Evolutionary conservation across 768 basidiomycete genomes (phyloP).

Genomic region (Suillus ampliporus): DNA sequence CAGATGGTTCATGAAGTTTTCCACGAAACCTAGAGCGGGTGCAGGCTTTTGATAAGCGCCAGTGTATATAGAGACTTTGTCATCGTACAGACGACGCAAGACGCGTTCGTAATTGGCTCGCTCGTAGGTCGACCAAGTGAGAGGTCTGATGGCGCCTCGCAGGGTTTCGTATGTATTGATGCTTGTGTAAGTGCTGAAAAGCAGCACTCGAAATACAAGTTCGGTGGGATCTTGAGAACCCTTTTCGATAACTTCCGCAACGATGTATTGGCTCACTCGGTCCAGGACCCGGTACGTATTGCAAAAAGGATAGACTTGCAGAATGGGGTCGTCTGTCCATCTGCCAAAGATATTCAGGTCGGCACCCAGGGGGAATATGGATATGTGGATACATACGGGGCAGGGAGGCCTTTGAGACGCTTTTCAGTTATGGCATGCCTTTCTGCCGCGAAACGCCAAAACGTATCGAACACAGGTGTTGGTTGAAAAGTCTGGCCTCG

Average conservation of each 20-base stretch:
- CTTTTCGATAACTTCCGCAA: slow-evolving; percentile 70
- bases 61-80: slow-evolving; percentile 61
- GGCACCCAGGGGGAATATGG: not conserved
- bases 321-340: slow-evolving; percentile 71
- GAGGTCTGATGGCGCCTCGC: slow-evolving; percentile 52
- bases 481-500: slow-evolving; percentile 46
- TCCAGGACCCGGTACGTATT: slow-evolving; percentile 80
- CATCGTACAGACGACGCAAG: slow-evolving; percentile 46
- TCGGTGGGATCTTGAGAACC: slow-evolving; percentile 66
- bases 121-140: slow-evolving; percentile 66
- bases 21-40: slow-evolving; percentile 55
- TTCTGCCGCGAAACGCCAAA: slow-evolving; percentile 64
- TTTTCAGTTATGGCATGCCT: slow-evolving; percentile 61
- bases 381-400: slow-evolving; percentile 51
- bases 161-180: slow-evolving; percentile 76
- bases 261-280: slow-evolving; percentile 69
- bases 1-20: slow-evolving; percentile 65
- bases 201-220: slow-evolving; percentile 69
- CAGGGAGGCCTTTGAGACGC: slow-evolving; percentile 52
- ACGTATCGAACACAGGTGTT: slow-evolving; percentile 62
- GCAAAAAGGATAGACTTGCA: slow-evolving; percentile 65
- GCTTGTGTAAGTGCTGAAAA: slow-evolving; percentile 76
- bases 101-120: slow-evolving; percentile 57
- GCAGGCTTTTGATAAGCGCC: slow-evolving; percentile 75
- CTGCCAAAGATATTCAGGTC: slow-evolving; percentile 36